Evolutionary conservation across 257 asterid genomes (phyloP).

Genomic region (Solanum clarkiae): DNA sequence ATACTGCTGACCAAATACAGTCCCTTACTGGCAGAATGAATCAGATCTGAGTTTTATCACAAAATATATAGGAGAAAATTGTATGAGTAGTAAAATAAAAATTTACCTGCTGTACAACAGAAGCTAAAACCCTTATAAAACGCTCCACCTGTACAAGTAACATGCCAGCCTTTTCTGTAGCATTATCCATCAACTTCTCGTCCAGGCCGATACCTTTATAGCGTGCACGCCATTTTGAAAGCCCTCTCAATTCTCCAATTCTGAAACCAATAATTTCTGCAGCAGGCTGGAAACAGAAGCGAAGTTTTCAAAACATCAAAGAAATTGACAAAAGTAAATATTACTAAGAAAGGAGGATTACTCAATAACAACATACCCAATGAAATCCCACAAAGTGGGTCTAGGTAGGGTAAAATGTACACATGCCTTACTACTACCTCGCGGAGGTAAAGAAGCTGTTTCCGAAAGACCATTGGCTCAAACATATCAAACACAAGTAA

Average conservation of each 20-base stretch:
- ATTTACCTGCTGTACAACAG: constrained; percentile 86
- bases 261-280: constrained; percentile 90
- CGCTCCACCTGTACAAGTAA: constrained; percentile 74
- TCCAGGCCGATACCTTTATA: constrained; percentile 74
- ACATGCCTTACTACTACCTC: too few species aligned
- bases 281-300: constrained; percentile 76
- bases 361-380: too few species aligned
- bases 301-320: constrained; percentile 9
- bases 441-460: too few species aligned
- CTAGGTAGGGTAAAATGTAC: too few species aligned
- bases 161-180: constrained; percentile 88
- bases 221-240: constrained; percentile 95
- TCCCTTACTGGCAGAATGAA: background rate
- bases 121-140: constrained; percentile 58
- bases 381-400: too few species aligned
- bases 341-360: background rate
- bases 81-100: background rate
- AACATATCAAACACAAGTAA: too few species aligned
- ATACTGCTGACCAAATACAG: background rate
- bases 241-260: constrained; percentile 91
- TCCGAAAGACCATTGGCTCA: too few species aligned
- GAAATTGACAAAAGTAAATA: background rate
- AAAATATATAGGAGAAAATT: background rate
- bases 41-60: background rate
- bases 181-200: constrained; percentile 67